These are phyloP conservation scores for Xylariaceae sp. DNA, from an alignment of 2,329 filamentous ascomycete species.

Conservation along the genomic window DNA sequence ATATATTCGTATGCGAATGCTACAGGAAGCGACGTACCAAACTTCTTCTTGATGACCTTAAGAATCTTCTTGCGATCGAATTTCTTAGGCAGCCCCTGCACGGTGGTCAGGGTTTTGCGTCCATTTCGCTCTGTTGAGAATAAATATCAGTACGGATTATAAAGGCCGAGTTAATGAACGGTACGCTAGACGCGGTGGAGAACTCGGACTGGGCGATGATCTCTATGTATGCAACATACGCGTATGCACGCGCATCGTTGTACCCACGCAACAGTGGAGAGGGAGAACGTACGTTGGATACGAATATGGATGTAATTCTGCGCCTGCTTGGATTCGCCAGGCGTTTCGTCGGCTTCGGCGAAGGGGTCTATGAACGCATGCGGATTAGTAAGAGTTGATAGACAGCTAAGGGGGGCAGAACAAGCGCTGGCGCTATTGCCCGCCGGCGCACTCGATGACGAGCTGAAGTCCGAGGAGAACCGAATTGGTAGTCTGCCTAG, in stretches of 20 bases:
- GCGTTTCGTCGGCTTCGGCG: slow-evolving; percentile 99
- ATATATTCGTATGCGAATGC: background rate
- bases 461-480: background rate
- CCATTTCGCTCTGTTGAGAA: slow-evolving; percentile 88
- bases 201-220: no score
- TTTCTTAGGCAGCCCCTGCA: slow-evolving; percentile 97
- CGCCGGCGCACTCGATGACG: background rate
- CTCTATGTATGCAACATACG: background rate
- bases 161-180: background rate
- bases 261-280: background rate
- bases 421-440: background rate
- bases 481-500: background rate
- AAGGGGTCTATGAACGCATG: slow-evolving; percentile 74
- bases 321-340: slow-evolving; percentile 88
- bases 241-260: slow-evolving; percentile 1
- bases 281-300: slow-evolving; percentile 78
- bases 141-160: slow-evolving; percentile 35
- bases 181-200: slow-evolving; percentile 1
- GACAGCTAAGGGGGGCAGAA: slow-evolving; percentile 11
- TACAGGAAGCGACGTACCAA: slow-evolving; percentile 48
- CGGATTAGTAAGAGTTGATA: slow-evolving; percentile 24
- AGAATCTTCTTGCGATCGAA: slow-evolving; percentile 99
- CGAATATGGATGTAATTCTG: slow-evolving; percentile 99
- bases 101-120: slow-evolving; percentile 99
- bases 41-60: slow-evolving; percentile 99